These are phyloP conservation scores for Ajuga chamaepitys DNA, from an alignment of 257 asterid genomes.

Conservation along the genomic window DNA sequence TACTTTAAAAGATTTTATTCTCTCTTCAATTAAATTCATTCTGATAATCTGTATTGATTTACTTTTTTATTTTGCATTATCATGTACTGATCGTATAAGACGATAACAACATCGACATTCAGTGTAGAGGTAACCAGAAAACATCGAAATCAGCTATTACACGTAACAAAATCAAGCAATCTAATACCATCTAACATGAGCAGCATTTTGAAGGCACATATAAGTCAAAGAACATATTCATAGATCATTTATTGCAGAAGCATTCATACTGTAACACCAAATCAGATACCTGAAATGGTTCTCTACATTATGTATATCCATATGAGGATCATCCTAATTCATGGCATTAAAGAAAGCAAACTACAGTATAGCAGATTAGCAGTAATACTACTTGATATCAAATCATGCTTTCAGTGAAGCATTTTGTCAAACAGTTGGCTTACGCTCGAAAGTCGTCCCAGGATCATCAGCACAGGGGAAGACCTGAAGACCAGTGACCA, in stretches of 20 bases:
- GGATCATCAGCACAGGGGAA: slow-evolving; percentile 63
- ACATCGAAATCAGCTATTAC: too few species aligned
- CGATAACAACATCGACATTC: too few species aligned
- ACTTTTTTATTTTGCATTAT: too few species aligned
- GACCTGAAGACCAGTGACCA: slow-evolving; percentile 64
- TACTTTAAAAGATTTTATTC: too few species aligned
- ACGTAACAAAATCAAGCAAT: too few species aligned
- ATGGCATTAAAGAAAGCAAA: neutral
- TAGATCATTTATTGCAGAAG: neutral
- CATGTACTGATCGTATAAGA: too few species aligned
- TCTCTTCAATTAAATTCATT: too few species aligned
- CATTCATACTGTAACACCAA: neutral
- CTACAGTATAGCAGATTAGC: neutral
- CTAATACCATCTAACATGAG: neutral
- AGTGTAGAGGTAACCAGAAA: too few species aligned
- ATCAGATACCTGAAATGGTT: neutral
- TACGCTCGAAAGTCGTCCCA: slow-evolving; percentile 57
- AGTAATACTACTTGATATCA: neutral
- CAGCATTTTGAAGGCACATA: neutral
- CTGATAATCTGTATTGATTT: too few species aligned
- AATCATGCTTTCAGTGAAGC: neutral
- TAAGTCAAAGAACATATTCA: neutral
- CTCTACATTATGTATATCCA: slow-evolving; percentile 11
- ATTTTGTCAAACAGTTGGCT: slow-evolving; percentile 54
- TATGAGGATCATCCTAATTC: neutral